Base-by-base conservation (phyloP, 768 basidiomycete genomes). In the Amanita exitialis region DNA sequence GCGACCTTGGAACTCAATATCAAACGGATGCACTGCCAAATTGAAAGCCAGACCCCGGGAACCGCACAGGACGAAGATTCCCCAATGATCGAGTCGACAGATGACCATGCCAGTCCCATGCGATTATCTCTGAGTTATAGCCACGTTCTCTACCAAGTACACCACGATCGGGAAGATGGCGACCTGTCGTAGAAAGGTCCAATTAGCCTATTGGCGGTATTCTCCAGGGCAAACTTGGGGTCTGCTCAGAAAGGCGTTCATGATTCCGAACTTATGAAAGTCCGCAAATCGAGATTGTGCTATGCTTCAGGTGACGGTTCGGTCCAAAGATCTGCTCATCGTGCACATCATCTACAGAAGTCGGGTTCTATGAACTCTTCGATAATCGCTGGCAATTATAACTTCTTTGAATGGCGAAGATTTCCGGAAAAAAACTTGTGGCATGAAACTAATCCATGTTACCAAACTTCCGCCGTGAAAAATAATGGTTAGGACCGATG, bases 381-480 rank as follows among this genome's bases (percentile, higher is more conserved):
- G 36, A 23, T 15, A 25, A n/a, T 49, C 35, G 13, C 36, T 23
- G 30, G 20, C 47, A 34, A 49, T 16, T 49, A 35, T 13, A 39
- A 21, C 37, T 49, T 23, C 37, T n/a, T 35, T 23, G 36, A 48
- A 38, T 48, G 36, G 47, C 36, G 37, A 30, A 25, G 43, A 44
- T 28, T 44, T 27, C 43, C 36, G n/a, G 39, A 49, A 49, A 39
- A 49, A 49, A 39, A 13, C 23, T 37, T 39, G 47, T 49, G 37
- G 47, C 47, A 37, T 27, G 38, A 16, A 49, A 45, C 30, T 45
- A 47, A 15, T 13, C 3, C 12, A 21, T 25, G 25, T 16, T 8
- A 20, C 10, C 7, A 36, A 47, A 13, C 35, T 20, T 12, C 35
- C 30, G 20, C 32, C 13, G 32, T 10, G 20, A 21, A 35, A 35